Evolutionary conservation across 108 stramenopile genomes (phyloP), one percentile per base, ranked within the genome.

Genomic region (Nitzschia inconspicua): DNA sequence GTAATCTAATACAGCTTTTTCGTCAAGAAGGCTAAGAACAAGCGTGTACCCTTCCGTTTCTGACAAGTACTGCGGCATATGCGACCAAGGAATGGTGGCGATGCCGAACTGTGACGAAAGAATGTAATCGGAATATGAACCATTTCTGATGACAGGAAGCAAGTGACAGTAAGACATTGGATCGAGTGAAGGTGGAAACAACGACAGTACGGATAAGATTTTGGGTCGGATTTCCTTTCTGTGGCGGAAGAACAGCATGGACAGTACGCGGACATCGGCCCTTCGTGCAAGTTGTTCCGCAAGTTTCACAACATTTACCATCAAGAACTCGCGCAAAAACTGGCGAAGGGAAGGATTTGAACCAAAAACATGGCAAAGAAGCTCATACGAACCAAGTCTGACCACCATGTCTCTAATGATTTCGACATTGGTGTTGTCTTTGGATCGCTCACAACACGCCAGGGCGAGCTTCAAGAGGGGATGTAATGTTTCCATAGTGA

Each of bases 211-310:
- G 5, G 37, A 29, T 51, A 78, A 66, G 0, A 55, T 26, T 3
- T 53, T 64, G 14, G 63, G 30, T 19, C 14, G 53, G 39, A 85
- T 49, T 3, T 80, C 59, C 1, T 52, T 24, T 7, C 64, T 61
- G 41, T 85, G 82, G 9, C 87, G 77, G 23, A 63, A 74, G 2
- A 84, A 25, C 10, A 89, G 44, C 9, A 89, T 56, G 9, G 82
- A 71, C 19, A 85, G 57, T 23, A 66, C 68, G 13, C 25, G 20
- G 20, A 84, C 68, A 48, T 89, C 88, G 16, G 82, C 82, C 13
- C 74, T 68, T 22, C 22, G 13, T 13, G 88, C 88, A 28, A 77
- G 61, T 48, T 47, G 56, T 47, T 51, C 32, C 1, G 80, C 83
- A 40, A 89, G 25, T 1, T 53, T 47, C 20, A 57, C 41, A 11